phyloP scores from a whole-genome alignment of 768 basidiomycete genomes.

The Boletus patriciae region DNA sequence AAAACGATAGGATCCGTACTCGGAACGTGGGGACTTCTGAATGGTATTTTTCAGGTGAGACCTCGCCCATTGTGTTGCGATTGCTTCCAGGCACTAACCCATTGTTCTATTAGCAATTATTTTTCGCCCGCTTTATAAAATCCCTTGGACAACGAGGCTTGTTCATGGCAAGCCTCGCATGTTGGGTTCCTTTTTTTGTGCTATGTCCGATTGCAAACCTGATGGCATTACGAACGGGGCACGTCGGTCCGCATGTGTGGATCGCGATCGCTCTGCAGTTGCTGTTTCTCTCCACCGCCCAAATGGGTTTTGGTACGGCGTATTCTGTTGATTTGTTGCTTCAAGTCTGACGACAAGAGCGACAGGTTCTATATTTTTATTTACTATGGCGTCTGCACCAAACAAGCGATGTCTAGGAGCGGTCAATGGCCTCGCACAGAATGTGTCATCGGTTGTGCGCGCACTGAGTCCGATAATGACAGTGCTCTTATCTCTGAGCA shows the following conservation, averaged over 20 bases:
- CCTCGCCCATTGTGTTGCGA: background rate
- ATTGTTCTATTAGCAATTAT: background rate
- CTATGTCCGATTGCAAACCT: background rate
- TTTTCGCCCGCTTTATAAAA: background rate
- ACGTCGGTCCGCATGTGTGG: background rate
- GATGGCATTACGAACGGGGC: background rate
- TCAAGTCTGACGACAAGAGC: background rate
- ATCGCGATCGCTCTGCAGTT: background rate
- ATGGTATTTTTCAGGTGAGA: background rate
- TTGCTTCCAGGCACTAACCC: background rate
- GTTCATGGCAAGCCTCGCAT: background rate
- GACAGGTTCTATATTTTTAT: background rate
- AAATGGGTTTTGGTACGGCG: background rate
- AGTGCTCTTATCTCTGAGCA: constrained; percentile 31
- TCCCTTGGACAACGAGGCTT: background rate
- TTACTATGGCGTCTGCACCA: constrained; percentile 45
- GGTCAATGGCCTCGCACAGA: constrained; percentile 49
- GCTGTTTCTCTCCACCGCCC: background rate
- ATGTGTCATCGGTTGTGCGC: constrained; percentile 17
- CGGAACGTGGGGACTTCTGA: background rate
- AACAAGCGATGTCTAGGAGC: constrained; percentile 61
- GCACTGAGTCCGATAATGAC: constrained; percentile 28
- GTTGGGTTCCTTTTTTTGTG: background rate
- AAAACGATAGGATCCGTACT: background rate
- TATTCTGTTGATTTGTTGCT: background rate